Conservation (phyloP, 129 eudicot genomes). For the Helianthus tuberosus region DNA sequence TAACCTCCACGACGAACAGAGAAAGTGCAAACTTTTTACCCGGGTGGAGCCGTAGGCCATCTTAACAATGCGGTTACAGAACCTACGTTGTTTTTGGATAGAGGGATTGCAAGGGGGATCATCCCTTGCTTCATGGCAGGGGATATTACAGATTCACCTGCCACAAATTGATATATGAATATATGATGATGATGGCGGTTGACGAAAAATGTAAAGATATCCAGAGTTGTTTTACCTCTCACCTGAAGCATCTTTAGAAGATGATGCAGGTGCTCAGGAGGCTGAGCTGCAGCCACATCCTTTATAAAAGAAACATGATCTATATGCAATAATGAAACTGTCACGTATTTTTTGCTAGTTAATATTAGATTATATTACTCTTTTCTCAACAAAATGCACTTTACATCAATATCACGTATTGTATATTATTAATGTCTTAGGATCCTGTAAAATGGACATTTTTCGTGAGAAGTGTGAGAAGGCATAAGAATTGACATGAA, state of each 20-base stretch:
- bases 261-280: conserved; percentile 87
- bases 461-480: too few species aligned
- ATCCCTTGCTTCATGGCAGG: conserved; percentile 88
- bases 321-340: background rate
- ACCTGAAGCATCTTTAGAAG: conserved; percentile 87
- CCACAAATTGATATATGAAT: conserved; percentile 21
- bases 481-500: too few species aligned
- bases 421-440: too few species aligned
- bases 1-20: conserved; percentile 23
- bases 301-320: conserved; percentile 81
- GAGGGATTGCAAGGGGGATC: conserved; percentile 91
- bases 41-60: conserved; percentile 99
- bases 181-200: background rate
- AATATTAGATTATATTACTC: too few species aligned
- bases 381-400: too few species aligned
- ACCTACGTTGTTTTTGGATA: conserved; percentile 65
- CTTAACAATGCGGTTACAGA: conserved; percentile 85
- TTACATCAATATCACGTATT: too few species aligned
- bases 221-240: conserved; percentile 63
- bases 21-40: conserved; percentile 51
- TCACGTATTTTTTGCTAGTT: too few species aligned
- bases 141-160: conserved; percentile 79
- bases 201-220: background rate
- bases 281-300: conserved; percentile 78
- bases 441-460: too few species aligned